Evolutionary conservation across 2,329 filamentous ascomycete genomes (phyloP), one percentile per base, ranked within the genome.

Genomic region (Alternaria longipes): DNA sequence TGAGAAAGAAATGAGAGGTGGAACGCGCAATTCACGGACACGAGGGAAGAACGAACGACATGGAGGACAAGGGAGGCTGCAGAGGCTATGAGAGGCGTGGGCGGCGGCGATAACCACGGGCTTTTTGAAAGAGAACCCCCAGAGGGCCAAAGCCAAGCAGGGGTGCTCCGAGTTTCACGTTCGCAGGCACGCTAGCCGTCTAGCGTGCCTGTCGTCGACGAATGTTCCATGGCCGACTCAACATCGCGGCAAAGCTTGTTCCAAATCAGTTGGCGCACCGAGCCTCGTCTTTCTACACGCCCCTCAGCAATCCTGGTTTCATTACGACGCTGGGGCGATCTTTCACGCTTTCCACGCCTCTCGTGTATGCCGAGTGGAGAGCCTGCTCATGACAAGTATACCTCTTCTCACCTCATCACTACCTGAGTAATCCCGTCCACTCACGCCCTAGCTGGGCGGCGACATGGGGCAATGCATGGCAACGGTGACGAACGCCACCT

Each of bases 101-200:
- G 32, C 57, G 40, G 36, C 57, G 46, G 22, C 20, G 44, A 42
- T 32, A 36, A 36, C 32, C 42, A 40, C 51, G 44, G 45, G 36
- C 38, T 28, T 60, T 56, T 60, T 60, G 40, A 47, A 49, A 36
- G 30, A 58, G 30, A 54, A 58, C 44, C 36, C 22, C 16, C 34
- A 34, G 49, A 38, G 50, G 24, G 36, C 26, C 22, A 51, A 53
- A 42, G 53, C 53, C n/a, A 18, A 41, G 58, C 61, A 61, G 55
- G 61, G 61, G 52, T 41, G 45, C 38, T 41, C 26, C 32, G 61
- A 41, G 61, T 63, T 63, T 63, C 61, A 61, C 34, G 24, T 40
- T n/a, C 24, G 16, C 30, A 52, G 49, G 14, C 28, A 45, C 58
- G 61, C 58, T 54, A 49, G 16, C n/a, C 3, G 18, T 3, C 36